A percentile compares a stretch with the other conserved stretches of the same genome.
Conservation (phyloP, 805 yeast species). For the Pichia californica region DNA sequence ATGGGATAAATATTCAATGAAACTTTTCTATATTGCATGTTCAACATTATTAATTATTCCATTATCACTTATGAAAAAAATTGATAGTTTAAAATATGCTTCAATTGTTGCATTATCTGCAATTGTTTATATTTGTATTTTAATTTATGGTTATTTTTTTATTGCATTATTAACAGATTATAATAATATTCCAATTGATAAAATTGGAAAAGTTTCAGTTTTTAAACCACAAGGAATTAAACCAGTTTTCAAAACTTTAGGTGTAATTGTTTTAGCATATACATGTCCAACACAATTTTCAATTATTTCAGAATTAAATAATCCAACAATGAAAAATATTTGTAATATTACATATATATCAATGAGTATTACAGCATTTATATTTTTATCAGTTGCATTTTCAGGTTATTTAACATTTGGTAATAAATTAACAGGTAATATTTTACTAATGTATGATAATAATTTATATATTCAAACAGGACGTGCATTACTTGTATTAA, state of each 20-base stretch:
- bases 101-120: conserved; percentile 65
- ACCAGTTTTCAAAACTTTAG: conserved; percentile 55
- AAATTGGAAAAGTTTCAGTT: conserved; percentile 39
- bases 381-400: conserved; percentile 61
- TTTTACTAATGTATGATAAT: conserved; percentile 59
- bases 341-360: conserved; percentile 40
- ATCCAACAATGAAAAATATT: conserved; percentile 45
- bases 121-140: conserved; percentile 52
- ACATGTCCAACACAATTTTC: conserved; percentile 81
- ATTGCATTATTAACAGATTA: conserved; percentile 20
- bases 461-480: conserved; percentile 46
- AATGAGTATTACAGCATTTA: conserved; percentile 43
- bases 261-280: conserved; percentile 71
- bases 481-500: conserved; percentile 54
- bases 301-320: conserved; percentile 61
- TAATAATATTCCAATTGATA: conserved; percentile 36
- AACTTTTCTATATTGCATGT: conserved; percentile 50
- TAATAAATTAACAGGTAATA: conserved; percentile 55
- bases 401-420: conserved; percentile 74
- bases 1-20: conserved; percentile 22
- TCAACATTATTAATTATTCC: conserved; percentile 56
- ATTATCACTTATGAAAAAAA: conserved; percentile 49
- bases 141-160: conserved; percentile 47
- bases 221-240: conserved; percentile 36
- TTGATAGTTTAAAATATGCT: conserved; percentile 67